Conservation (phyloP, 495 filamentous ascomycete species). For the Penicillium pancosmium region DNA sequence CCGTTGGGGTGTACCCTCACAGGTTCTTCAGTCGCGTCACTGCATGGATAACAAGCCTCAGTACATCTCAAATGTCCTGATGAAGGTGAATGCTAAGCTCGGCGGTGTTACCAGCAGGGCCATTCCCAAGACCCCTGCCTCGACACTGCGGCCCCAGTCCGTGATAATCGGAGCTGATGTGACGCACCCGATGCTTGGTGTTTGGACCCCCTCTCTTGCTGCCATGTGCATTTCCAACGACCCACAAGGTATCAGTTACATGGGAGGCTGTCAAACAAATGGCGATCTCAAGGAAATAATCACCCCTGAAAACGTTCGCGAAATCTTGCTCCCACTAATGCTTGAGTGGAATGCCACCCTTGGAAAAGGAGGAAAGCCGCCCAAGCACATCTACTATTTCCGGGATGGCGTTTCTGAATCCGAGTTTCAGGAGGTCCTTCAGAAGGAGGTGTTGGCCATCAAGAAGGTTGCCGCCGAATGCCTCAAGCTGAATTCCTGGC, state of each 20-base stretch:
- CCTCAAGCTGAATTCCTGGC: constrained; percentile 9
- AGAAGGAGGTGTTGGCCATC: constrained; percentile 73
- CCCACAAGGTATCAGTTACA: constrained; percentile 65
- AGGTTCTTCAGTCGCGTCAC: constrained; percentile 65
- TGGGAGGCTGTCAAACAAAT: constrained; percentile 76
- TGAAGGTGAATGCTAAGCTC: constrained; percentile 97
- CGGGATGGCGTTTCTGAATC: constrained; percentile 92
- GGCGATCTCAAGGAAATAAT: constrained; percentile 78
- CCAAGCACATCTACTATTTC: constrained; percentile 82
- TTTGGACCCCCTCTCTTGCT: constrained; percentile 71
- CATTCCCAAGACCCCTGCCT: constrained; percentile 32
- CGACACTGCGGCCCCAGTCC: constrained; percentile 53
- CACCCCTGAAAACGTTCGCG: constrained; percentile 58
- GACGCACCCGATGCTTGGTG: constrained; percentile 74
- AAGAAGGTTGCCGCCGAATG: constrained; percentile 33
- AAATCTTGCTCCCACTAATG: constrained; percentile 64
- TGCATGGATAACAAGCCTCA: constrained; percentile 66
- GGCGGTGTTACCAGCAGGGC: constrained; percentile 70
- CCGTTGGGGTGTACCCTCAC: constrained; percentile 75
- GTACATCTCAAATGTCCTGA: constrained; percentile 83
- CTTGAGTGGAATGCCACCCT: constrained; percentile 63
- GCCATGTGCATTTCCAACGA: constrained; percentile 86
- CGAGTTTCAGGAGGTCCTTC: constrained; percentile 74
- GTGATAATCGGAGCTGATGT: constrained; percentile 90
- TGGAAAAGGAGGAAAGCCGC: constrained; percentile 44